Evolutionary conservation across 2,329 filamentous ascomycete species (phyloP), one percentile per base, ranked within the genome.

Genomic region (Colletotrichum sp.): DNA sequence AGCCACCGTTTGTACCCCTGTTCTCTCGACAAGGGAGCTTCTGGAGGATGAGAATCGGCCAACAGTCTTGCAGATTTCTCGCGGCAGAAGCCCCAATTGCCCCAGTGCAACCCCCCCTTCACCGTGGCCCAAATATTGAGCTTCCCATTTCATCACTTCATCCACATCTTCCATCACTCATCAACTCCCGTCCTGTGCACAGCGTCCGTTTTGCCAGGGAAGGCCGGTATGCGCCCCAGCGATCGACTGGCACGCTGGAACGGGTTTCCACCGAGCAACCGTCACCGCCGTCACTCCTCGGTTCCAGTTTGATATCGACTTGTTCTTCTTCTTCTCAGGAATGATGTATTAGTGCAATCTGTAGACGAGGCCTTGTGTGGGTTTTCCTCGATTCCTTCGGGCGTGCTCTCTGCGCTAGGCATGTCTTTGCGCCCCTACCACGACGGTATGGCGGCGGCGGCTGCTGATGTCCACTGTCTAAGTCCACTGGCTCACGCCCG

Each of bases 151-250:
- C 70, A 69, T 61, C 70, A 76, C 56, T 15, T 36, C 68, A 34
- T 32, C 70, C 70, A 58, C 73, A 68, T 72, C 70, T 73, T 75
- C 58, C 70, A 52, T 68, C 64, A 68, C 73, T 58, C 72, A 26
- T 67, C 55, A 52, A 62, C 28, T 66, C 18, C 32, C 48, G n/a
- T 62, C 26, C 66, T 34, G 48, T 61, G 34, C 55, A 66, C 36
- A n/a, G 68, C 62, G 58, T 64, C 21, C 58, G 34, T 68, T 60
- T 70, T 64, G 61, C 66, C 66, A 36, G 32, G 55, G 58, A 16
- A 34, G 43, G 43, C 43, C 43, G n/a, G 43, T 52, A 52, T 52
- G 43, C 32, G 58, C 61, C 61, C 52, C 56, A 36, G 61, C 28
- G 61, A 65, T 75, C 55, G 55, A 24, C 26, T 69, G 70, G 66